Evolutionary conservation across 2,329 filamentous ascomycete species (phyloP).

Genomic region (Clarireedia paspali): DNA sequence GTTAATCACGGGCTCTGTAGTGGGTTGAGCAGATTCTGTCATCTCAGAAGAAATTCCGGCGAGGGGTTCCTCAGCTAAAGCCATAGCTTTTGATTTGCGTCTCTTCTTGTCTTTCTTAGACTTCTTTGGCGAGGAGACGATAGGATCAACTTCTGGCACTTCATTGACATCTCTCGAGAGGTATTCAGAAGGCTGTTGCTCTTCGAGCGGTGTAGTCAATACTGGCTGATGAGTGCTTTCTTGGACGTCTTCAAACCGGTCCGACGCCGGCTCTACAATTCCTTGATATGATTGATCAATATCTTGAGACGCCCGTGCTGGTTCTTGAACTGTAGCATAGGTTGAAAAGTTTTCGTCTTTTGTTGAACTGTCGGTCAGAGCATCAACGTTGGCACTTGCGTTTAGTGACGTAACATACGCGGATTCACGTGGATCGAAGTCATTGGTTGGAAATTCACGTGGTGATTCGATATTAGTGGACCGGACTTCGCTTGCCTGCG

Average conservation of each 20-base stretch:
- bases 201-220: neutral
- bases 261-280: neutral
- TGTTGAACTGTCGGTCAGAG: neutral
- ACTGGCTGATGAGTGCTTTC: neutral
- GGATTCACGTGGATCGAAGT: too few species aligned
- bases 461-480: neutral
- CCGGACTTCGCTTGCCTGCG: neutral
- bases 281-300: neutral
- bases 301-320: neutral
- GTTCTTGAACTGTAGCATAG: neutral
- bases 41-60: neutral
- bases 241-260: neutral
- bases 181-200: neutral
- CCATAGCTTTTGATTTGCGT: conserved; percentile 6
- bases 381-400: neutral
- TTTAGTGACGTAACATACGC: neutral
- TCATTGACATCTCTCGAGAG: neutral
- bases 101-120: conserved; percentile 18
- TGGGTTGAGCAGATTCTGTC: neutral
- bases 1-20: neutral
- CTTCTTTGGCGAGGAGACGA: conserved; percentile 1
- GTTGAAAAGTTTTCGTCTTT: conserved; percentile 3
- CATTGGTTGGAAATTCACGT: too few species aligned
- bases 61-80: neutral
- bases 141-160: neutral